Conservation (phyloP, 208 protist genomes). For the Naegleria lovaniensis region DNA sequence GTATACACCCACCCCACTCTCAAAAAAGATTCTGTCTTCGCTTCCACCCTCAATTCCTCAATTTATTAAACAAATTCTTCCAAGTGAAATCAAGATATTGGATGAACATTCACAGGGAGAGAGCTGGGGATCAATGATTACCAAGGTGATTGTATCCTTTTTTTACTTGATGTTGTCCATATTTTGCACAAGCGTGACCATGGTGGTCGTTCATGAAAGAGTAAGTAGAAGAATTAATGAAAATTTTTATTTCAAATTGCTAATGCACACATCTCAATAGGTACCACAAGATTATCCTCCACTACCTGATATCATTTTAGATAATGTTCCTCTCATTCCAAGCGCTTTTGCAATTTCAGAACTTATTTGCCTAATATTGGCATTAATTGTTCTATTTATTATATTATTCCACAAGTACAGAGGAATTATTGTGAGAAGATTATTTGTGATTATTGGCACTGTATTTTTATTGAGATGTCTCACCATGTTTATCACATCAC, state of each 20-base stretch:
- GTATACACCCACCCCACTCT: background rate
- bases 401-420: constrained; percentile 26
- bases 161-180: constrained; percentile 20
- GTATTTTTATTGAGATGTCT: constrained; percentile 34
- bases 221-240: background rate
- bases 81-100: background rate
- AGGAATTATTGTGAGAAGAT: constrained; percentile 27
- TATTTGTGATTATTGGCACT: constrained; percentile 25
- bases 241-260: no score
- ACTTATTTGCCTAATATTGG: background rate
- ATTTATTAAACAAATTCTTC: background rate
- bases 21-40: background rate
- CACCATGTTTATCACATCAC: constrained; percentile 31
- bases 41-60: background rate
- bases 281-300: constrained; percentile 35
- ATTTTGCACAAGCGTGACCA: constrained; percentile 27
- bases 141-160: background rate
- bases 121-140: background rate
- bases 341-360: constrained; percentile 26
- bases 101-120: background rate
- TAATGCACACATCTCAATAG: no score
- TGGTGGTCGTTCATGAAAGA: constrained; percentile 32
- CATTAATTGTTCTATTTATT: background rate
- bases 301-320: constrained; percentile 33
- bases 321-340: constrained; percentile 33